These are phyloP conservation scores for Phytophthora quininea DNA, from an alignment of 352 stramenopile species.

Conservation along the genomic window DNA sequence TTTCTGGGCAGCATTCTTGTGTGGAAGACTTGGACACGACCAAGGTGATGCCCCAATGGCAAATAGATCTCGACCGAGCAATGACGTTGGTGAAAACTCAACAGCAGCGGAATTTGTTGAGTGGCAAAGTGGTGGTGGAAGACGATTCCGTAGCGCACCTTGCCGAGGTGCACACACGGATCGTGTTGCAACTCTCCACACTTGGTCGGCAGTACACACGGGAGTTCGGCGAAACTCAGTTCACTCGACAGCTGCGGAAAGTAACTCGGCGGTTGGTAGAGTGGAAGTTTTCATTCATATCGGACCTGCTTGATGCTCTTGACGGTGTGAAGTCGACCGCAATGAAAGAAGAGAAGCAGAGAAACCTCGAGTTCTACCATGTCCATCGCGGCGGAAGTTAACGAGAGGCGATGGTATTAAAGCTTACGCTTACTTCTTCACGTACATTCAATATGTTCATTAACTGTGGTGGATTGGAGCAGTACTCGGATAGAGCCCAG, in stretches of 20 bases:
- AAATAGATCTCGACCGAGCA: slow-evolving; percentile 43
- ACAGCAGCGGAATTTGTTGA: slow-evolving; percentile 23
- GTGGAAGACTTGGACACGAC: slow-evolving; percentile 24
- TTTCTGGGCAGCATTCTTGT: slow-evolving; percentile 36
- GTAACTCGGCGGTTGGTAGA: slow-evolving; percentile 30
- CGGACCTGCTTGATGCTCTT: slow-evolving; percentile 36
- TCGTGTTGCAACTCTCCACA: slow-evolving; percentile 49
- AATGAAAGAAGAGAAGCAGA: slow-evolving; percentile 55
- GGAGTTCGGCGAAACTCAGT: slow-evolving; percentile 47
- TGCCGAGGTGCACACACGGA: slow-evolving; percentile 57
- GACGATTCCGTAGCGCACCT: slow-evolving; percentile 39
- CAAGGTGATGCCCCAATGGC: slow-evolving; percentile 51
- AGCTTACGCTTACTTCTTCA: too few relatives aligned
- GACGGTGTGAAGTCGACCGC: slow-evolving; percentile 26
- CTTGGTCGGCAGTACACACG: slow-evolving; percentile 44
- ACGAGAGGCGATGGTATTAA: too few relatives aligned
- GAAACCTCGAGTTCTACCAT: slow-evolving; percentile 80
- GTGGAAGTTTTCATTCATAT: slow-evolving; percentile 49
- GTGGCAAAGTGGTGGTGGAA: slow-evolving; percentile 23
- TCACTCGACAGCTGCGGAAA: slow-evolving; percentile 40
- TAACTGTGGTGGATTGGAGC: not conserved
- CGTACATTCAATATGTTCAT: not conserved
- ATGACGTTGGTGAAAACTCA: slow-evolving; percentile 34
- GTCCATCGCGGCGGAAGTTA: slow-evolving; percentile 24
- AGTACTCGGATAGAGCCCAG: too few relatives aligned